Evolutionary conservation across 306 rosid genomes (phyloP).

Genomic region (Sicyos edulis): DNA sequence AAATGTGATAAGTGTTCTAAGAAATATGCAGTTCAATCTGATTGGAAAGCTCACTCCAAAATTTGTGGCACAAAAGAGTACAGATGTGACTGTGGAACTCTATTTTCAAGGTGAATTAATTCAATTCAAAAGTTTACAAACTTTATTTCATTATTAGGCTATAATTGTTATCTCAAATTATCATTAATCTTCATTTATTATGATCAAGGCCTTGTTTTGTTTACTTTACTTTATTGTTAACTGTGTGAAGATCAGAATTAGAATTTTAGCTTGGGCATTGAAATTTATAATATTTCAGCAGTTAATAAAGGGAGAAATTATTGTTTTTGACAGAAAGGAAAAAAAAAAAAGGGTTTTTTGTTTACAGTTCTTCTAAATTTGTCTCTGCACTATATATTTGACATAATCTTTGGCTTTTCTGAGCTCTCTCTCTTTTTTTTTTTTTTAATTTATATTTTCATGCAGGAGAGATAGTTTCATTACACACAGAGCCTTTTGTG

Average conservation of each 20-base stretch:
- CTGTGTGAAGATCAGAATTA: neutral
- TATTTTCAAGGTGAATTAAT: slow-evolving; percentile 22
- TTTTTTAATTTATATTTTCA: neutral
- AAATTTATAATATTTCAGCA: neutral
- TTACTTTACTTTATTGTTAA: no score
- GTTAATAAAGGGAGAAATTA: slow-evolving; percentile 2
- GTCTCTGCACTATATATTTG: neutral
- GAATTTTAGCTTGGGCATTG: neutral
- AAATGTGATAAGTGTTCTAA: no score
- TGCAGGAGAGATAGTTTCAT: no score
- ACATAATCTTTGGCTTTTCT: neutral
- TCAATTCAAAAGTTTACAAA: neutral
- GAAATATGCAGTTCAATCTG: slow-evolving; percentile 30
- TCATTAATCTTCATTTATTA: neutral
- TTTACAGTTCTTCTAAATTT: slow-evolving; percentile 18
- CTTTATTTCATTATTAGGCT: neutral
- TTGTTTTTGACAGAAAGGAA: neutral
- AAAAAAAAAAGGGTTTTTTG: neutral
- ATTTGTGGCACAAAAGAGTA: slow-evolving; percentile 28
- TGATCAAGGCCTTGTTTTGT: neutral
- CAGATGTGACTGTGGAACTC: slow-evolving; percentile 29
- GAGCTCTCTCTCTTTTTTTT: no score
- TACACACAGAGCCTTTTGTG: slow-evolving; percentile 90
- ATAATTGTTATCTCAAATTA: neutral
- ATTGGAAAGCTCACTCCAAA: slow-evolving; percentile 30